Evolutionary conservation across 75 land plant genomes (phyloP), one percentile per base, ranked within the genome.

Genomic region (Cupressus sempervirens): DNA sequence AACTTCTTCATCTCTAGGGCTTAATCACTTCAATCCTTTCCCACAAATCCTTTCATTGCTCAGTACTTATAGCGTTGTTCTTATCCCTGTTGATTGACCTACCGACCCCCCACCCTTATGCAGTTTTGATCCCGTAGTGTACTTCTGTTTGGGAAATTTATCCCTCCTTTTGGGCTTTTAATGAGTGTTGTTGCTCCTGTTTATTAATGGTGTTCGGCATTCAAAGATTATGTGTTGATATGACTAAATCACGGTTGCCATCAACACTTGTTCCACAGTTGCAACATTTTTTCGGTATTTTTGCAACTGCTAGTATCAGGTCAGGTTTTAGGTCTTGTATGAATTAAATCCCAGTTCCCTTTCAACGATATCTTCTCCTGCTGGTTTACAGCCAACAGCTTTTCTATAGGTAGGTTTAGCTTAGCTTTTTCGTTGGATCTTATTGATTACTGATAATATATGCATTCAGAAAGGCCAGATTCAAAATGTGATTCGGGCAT

Each of bases 61-160:
- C 45, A 26, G 50, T n/a, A 79, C 30, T 43, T 79, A 79, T 45
- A 79, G 48, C 81, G 5, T 76, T 79, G 81, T 79, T 79, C 81
- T 77, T 13, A 79, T 45, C 13, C 81, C 81, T 79, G 30, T 79
- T 79, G 48, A 43, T 79, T n/a, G 81, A 45, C 46, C 20, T 76
- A 76, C 80, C 36, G 68, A 65, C n/a, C 80, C 80, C 45, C 81
- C 81, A 79, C 46, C 41, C 46, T 45, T n/a, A 6, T 30, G 3
- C 81, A 72, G 74, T 72, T 72, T 72, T 10, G 35, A 72, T 72
- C 74, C 74, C 74, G 30, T 72, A 30, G 74, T 72, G 74, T 72
- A 32, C 74, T 72, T 30, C 74, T 72, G 29, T 26, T 26, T 45
- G 45, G 81, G 9, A 79, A 79, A n/a, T 79, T 45, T 79, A 29